Evolutionary conservation across 495 filamentous ascomycete genomes (phyloP), one percentile per base, ranked within the genome.

Genomic region (Daldinia decipiens): DNA sequence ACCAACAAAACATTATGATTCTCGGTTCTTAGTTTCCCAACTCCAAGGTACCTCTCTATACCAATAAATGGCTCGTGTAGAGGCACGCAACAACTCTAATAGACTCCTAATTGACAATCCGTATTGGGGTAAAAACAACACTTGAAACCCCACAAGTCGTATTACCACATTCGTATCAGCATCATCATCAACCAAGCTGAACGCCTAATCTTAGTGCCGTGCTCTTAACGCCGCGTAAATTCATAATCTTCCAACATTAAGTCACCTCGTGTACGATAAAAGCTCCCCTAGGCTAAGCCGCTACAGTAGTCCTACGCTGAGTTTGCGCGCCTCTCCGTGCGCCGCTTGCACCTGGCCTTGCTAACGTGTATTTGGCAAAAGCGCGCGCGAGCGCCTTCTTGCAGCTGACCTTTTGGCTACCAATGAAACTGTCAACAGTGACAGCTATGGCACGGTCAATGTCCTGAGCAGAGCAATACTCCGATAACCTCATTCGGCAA

Each of bases 361-460:
- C 81, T 38, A 89, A 78, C 1, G 87, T 89, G 65, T 97, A 99
- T 87, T 99, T 99, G 66, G 96, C 94, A 87, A 99, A 99, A 15
- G 96, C 94, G 64, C 96, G 86, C 11, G 93, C 93, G 59, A 99
- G 87, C 31, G 95, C 94, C 86, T 97, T 98, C 89, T 98, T 99
- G 82, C 92, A 94, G 83, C 91, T 94, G 73, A 98, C 90, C 82
- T 99, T 99, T 80, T 99, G 96, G 67, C 91, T 94, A 65, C 93
- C 92, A 29, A 99, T 92, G 78, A 99, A 99, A 21, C 90, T 93
- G 55, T 99, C 95, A 11, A 99, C 93, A 0, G 95, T 96, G 13
- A 98, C 96, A 6, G 94, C 94, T 73, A 99, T 98, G 53, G 95
- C 96, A 60, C 95, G 91, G 80, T 99, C 96, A 65, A 99, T 97